phyloP scores from a whole-genome alignment of 345 rosid genomes.

The Citrus sp. region DNA sequence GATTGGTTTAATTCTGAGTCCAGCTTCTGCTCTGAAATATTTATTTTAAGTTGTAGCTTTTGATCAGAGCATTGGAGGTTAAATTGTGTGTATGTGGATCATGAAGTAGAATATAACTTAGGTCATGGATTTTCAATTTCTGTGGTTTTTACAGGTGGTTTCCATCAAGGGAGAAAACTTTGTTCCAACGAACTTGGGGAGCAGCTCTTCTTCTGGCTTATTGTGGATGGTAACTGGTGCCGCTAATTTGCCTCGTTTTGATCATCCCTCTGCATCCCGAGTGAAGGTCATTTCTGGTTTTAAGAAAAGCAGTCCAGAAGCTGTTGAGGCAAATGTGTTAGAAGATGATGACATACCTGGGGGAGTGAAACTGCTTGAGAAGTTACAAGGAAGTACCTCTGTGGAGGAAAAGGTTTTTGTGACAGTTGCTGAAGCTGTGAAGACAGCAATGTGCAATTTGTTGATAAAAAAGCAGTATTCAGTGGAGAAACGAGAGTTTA shows the following conservation, averaged over 20 bases:
- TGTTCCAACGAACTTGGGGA: slow-evolving; percentile 63
- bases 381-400: slow-evolving; percentile 57
- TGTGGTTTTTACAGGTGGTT: slow-evolving; percentile 44
- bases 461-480: slow-evolving; percentile 88
- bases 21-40: neutral
- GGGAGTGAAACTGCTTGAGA: slow-evolving; percentile 51
- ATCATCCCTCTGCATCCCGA: slow-evolving; percentile 44
- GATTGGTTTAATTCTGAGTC: neutral
- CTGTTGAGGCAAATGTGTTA: slow-evolving; percentile 29
- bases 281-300: slow-evolving; percentile 46
- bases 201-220: slow-evolving; percentile 40
- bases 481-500: slow-evolving; percentile 62
- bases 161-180: slow-evolving; percentile 52
- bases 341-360: slow-evolving; percentile 60
- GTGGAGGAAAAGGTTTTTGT: slow-evolving; percentile 54
- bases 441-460: slow-evolving; percentile 68
- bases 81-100: neutral
- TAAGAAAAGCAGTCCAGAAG: slow-evolving; percentile 16
- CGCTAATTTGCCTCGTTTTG: slow-evolving; percentile 54
- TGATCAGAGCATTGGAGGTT: too few relatives aligned
- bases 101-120: neutral
- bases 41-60: neutral
- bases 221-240: slow-evolving; percentile 80
- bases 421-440: slow-evolving; percentile 79
- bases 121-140: neutral